These are phyloP conservation scores for Primulina tabacum DNA, from an alignment of 257 asterid species.

Conservation along the genomic window DNA sequence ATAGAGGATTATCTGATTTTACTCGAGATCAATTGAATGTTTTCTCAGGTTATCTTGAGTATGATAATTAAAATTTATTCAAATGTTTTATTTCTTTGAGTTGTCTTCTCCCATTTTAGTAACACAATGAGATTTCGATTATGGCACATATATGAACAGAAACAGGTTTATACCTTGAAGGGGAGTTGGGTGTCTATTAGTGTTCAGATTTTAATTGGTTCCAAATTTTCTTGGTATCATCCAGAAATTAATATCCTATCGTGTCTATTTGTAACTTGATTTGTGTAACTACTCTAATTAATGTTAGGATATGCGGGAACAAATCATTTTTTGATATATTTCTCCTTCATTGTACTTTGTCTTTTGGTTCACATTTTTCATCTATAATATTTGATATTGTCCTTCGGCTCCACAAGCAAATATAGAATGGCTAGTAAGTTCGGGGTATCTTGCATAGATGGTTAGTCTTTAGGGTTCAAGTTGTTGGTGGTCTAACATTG, in stretches of 20 bases:
- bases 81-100: slow-evolving; percentile 44
- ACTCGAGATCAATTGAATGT: slow-evolving; percentile 38
- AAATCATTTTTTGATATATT: not conserved
- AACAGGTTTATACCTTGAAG: slow-evolving; percentile 39
- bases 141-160: slow-evolving; percentile 33
- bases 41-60: not conserved
- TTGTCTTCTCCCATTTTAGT: slow-evolving; percentile 1
- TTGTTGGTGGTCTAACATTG: not conserved
- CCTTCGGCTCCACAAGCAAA: not conserved
- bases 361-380: not conserved
- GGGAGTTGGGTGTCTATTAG: slow-evolving; percentile 30
- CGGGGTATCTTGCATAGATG: not conserved
- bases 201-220: slow-evolving; percentile 27
- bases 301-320: not conserved
- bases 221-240: slow-evolving; percentile 35
- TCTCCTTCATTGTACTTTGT: not conserved
- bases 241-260: slow-evolving; percentile 34
- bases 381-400: too few species aligned
- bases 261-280: slow-evolving; percentile 13
- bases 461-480: not conserved
- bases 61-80: slow-evolving; percentile 26
- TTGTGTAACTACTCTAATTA: not conserved
- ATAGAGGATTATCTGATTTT: slow-evolving; percentile 50
- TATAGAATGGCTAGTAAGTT: not conserved
- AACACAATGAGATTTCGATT: not conserved